Evolutionary conservation across 2,329 filamentous ascomycete species (phyloP), one percentile per base, ranked within the genome.

Genomic region (Lachnellula suecica): DNA sequence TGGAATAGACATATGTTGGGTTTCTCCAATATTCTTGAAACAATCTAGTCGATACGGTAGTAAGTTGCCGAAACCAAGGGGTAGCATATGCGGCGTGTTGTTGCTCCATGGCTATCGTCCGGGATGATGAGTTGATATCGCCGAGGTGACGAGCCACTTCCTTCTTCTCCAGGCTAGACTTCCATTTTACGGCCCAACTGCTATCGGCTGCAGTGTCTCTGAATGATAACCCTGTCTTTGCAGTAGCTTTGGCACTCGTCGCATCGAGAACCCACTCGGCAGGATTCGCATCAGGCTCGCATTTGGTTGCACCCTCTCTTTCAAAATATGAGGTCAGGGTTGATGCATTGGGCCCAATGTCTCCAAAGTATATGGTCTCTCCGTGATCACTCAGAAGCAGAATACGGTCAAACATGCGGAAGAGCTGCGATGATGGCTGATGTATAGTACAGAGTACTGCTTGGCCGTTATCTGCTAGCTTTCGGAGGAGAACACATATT

Each of bases 401-500:
- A 7, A 94, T 80, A 53, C 88, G 82, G 65, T 94, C 89, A 67
- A 94, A 97, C 53, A 90, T 87, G 69, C 96, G 89, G 76, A 97
- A 96, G 48, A 97, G 79, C 80, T 96, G 91, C 29, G 92, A 91
- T 13, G 90, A 95, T n/a, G 93, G 93, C 71, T 97, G 93, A 70
- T 97, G 93, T 56, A 97, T 97, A 0, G 93, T 97, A 74, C 91
- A 96, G n/a, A 97, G 84, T 71, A 97, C 90, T 47, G 93, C 92
- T 68, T 95, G 91, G 15, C 93, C 92, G 57, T 85, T 88, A 70
- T 93, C 88, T 63, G 91, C 91, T 29, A 97, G 79, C 72, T 95
- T 96, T 71, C 95, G 88, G 37, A 97, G 81, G 10, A 97, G 81
- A 68, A 91, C 87, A 42, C 91, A 79, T 67, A 97, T 96, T 58